Evolutionary conservation across 441 rosid genomes (phyloP).

Genomic region (Corymbia citriodora): DNA sequence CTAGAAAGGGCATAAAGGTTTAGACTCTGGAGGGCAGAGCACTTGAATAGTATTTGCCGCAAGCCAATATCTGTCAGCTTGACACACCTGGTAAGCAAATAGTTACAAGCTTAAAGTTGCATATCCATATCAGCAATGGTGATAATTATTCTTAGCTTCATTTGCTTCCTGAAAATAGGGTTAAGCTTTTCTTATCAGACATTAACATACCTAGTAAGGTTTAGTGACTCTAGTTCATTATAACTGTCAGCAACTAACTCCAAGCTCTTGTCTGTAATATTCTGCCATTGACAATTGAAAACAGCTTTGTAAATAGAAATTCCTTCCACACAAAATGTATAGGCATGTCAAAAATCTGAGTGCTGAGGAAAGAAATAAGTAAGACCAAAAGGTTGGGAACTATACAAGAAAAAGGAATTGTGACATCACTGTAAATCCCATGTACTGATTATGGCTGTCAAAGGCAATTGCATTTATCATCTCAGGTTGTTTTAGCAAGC

Average conservation of each 20-base stretch:
- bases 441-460: neutral
- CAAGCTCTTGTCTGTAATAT: constrained; percentile 64
- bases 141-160: neutral
- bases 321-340: neutral
- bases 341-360: neutral
- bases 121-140: fast-evolving
- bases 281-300: constrained; percentile 39
- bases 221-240: constrained; percentile 53
- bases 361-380: neutral
- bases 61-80: constrained; percentile 79
- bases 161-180: neutral
- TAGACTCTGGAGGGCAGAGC: constrained; percentile 54
- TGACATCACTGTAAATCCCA: neutral
- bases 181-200: neutral
- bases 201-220: constrained; percentile 63
- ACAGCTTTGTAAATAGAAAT: constrained; percentile 3
- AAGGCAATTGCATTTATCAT: neutral
- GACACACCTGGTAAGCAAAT: constrained; percentile 51
- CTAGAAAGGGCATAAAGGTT: constrained; percentile 90
- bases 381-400: neutral
- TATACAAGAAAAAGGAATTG: neutral
- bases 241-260: constrained; percentile 63
- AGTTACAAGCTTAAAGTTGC: neutral
- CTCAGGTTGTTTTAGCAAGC: neutral
- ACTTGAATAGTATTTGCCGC: constrained; percentile 53